These are phyloP conservation scores for Penicillium sp. DNA, from an alignment of 2,329 filamentous ascomycete species.

Conservation along the genomic window DNA sequence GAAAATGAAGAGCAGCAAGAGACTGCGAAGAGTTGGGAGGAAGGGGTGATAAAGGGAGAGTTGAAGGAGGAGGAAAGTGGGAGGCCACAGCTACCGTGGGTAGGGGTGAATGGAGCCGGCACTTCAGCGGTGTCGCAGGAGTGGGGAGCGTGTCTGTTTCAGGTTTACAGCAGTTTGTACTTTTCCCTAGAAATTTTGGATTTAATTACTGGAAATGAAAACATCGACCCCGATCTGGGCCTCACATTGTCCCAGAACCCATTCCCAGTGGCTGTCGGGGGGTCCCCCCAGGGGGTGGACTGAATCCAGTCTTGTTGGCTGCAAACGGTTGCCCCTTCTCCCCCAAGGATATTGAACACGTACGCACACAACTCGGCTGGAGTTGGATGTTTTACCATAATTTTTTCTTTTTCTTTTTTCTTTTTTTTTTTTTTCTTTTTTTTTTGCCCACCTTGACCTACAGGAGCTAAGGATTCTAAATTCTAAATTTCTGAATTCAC, in stretches of 20 bases:
- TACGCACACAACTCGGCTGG: constrained; percentile 1
- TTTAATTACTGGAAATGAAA: neutral
- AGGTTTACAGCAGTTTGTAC: constrained; percentile 31
- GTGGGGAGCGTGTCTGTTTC: constrained; percentile 40
- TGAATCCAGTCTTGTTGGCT: constrained; percentile 1
- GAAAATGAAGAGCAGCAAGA: constrained; percentile 39
- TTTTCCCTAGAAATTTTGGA: neutral
- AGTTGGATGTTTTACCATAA: neutral
- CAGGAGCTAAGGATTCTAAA: neutral
- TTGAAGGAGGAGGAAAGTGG: constrained; percentile 26
- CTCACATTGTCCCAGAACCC: constrained; percentile 10
- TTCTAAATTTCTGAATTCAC: neutral
- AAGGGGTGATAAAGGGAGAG: constrained; percentile 22
- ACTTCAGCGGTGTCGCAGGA: constrained; percentile 30
- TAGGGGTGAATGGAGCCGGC: constrained; percentile 28
- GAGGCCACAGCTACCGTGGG: constrained; percentile 28
- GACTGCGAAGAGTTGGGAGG: constrained; percentile 30
- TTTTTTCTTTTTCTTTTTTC: neutral
- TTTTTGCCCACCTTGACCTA: neutral
- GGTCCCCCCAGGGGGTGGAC: neutral
- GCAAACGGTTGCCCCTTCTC: constrained; percentile 6
- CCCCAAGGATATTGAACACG: constrained; percentile 2
- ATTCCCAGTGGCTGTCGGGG: constrained; percentile 8
- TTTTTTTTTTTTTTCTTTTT: constrained; percentile 1
- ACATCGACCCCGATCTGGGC: constrained; percentile 5